Evolutionary conservation across 1,284 basidiomycete genomes (phyloP).

Genomic region (Ustilago shanxiensis): DNA sequence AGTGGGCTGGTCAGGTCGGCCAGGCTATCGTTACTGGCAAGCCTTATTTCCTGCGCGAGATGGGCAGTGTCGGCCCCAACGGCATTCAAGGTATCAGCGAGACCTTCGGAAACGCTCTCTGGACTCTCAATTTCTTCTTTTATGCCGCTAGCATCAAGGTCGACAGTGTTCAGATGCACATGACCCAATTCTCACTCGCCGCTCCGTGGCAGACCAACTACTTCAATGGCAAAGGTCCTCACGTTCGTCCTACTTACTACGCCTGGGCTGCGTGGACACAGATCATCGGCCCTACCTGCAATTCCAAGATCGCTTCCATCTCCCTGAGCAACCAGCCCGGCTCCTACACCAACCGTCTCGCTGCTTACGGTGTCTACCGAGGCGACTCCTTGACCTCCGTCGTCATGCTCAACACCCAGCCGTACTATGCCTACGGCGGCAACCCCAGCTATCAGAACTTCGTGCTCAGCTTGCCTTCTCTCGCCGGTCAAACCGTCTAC

Average conservation of each 20-base stretch:
- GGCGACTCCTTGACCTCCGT: slow-evolving; percentile 36
- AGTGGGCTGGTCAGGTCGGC: slow-evolving; percentile 51
- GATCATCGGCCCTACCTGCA: slow-evolving; percentile 56
- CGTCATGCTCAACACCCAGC: slow-evolving; percentile 56
- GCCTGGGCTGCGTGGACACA: slow-evolving; percentile 61
- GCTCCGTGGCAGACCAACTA: slow-evolving; percentile 57
- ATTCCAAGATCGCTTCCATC: slow-evolving; percentile 38
- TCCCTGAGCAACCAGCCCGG: slow-evolving; percentile 33
- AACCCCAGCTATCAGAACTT: slow-evolving; percentile 39
- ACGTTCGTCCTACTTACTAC: slow-evolving; percentile 59
- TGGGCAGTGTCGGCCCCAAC: slow-evolving; percentile 60
- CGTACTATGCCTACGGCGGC: slow-evolving; percentile 26
- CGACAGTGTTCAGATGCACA: slow-evolving; percentile 60
- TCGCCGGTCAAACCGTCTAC: slow-evolving; percentile 52
- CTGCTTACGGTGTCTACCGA: slow-evolving; percentile 49
- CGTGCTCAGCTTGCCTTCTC: slow-evolving; percentile 37
- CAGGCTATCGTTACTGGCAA: slow-evolving; percentile 56
- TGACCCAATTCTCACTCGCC: slow-evolving; percentile 51
- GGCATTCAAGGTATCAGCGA: slow-evolving; percentile 57
- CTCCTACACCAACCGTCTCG: slow-evolving; percentile 48
- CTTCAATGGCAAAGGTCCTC: slow-evolving; percentile 28
- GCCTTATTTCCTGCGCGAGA: slow-evolving; percentile 61
- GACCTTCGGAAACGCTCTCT: slow-evolving; percentile 59
- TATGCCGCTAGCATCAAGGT: slow-evolving; percentile 57
- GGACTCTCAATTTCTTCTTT: slow-evolving; percentile 63